Percentiles rank a stretch among this genome's conserved stretches.
Conservation (phyloP, 2,329 filamentous ascomycete genomes). For the Alternaria sp. region DNA sequence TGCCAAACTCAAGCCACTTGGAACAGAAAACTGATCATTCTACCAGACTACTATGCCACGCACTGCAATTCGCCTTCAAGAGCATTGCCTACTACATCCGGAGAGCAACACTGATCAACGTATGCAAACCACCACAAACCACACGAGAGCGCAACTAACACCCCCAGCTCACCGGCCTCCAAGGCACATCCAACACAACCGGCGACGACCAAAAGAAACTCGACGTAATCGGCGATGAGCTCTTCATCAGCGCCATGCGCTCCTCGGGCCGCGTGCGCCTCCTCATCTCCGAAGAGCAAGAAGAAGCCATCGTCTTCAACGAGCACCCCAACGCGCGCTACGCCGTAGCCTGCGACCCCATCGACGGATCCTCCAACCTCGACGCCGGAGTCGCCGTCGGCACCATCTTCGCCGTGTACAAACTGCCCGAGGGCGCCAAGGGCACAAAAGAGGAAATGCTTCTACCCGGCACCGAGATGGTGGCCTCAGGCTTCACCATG, state of each 20-base stretch:
- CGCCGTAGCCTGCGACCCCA: conserved; percentile 95
- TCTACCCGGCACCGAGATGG: conserved; percentile 85
- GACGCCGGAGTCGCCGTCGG: conserved; percentile 97
- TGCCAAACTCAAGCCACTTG: conserved; percentile 8
- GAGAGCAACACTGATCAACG: conserved; percentile 89
- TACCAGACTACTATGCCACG: conserved; percentile 89
- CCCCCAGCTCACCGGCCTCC: conserved; percentile 79
- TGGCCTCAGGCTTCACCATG: conserved; percentile 99
- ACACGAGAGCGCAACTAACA: conserved; percentile 17
- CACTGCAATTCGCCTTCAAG: conserved; percentile 99
- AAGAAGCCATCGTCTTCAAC: conserved; percentile 86
- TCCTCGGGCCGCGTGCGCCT: conserved; percentile 89
- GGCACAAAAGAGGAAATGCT: conserved; percentile 86
- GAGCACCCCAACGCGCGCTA: conserved; percentile 79
- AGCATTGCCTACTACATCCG: conserved; percentile 99
- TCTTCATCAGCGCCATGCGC: conserved; percentile 95
- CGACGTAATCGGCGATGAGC: conserved; percentile 97
- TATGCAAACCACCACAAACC: conserved; percentile 25
- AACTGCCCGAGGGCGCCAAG: conserved; percentile 76
- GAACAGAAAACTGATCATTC: neutral
- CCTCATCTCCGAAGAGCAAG: conserved; percentile 97
- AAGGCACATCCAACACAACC: conserved; percentile 91
- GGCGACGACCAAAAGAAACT: conserved; percentile 99
- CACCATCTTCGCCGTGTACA: conserved; percentile 95
- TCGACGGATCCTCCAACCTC: conserved; percentile 96